Evolutionary conservation across 768 basidiomycete genomes (phyloP), one percentile per base, ranked within the genome.

Genomic region (Boletus reticulatus): DNA sequence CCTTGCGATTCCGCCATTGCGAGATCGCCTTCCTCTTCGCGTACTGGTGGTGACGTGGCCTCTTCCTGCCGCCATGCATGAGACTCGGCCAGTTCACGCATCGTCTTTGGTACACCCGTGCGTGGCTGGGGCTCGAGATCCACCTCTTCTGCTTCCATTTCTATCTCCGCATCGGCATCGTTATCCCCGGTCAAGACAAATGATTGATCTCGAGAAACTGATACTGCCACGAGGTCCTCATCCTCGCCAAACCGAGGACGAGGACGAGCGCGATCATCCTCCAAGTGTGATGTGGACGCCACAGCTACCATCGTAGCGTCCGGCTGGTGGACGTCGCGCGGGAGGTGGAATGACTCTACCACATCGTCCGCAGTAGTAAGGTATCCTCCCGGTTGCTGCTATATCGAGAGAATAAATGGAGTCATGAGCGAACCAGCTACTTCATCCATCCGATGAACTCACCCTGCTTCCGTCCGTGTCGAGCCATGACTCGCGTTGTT

Each of bases 281-380:
- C 16, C 19, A 50, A 17, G 19, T 1, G 31, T 13, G 42, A 34
- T 14, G 50, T 29, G 12, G 67, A 55, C 29, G 50, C 50, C n/a
- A 52, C 47, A 3, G 55, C 56, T 20, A 49, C 52, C n/a, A 46
- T 29, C 19, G 58, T 54, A 19, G 36, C 38, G 27, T 64, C 64
- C 6, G 42, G n/a, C 59, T 19, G 39, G 49, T 68, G 62, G 63
- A 68, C 8, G 75, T 78, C 79, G 58, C 83, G 84, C 1, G 91
- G 91, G 27, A 93, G 73, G 54, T 80, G 79, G 68, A 84, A 93
- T 3, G 83, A 81, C 67, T 87, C 76, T 3, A 93, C 88, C 50
- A 92, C 85, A 56, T 82, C 84, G 62, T 87, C 88, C 8, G 84
- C 87, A 14, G 78, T 84, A 8, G 81, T 77, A 17, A 93, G 75